Conservation (phyloP, 805 yeast genomes). For the Metschnikowia chrysomelidarum region DNA sequence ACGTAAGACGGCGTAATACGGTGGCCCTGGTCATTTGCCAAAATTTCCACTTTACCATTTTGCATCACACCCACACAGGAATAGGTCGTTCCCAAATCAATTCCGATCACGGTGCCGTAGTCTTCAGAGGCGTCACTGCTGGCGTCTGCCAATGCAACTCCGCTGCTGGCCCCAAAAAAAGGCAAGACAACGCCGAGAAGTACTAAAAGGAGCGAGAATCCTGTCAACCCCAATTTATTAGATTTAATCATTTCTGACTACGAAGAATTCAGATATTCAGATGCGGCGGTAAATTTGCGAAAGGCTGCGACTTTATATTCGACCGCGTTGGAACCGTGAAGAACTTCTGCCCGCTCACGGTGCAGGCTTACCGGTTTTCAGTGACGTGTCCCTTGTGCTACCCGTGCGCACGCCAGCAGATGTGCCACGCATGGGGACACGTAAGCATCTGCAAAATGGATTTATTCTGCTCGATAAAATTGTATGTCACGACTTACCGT, state of each 20-base stretch:
- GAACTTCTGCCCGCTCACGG: constrained; percentile 11
- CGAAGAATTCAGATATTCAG: constrained; percentile 1
- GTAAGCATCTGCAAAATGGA: no score
- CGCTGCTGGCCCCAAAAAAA: constrained; percentile 24
- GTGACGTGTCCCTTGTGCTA: constrained; percentile 18
- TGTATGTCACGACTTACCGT: no score
- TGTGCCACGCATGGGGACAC: no score
- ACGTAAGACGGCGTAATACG: constrained; percentile 97
- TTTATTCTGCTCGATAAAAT: no score
- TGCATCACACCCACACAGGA: constrained; percentile 96
- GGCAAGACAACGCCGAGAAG: constrained; percentile 39
- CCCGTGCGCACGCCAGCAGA: constrained; percentile 9
- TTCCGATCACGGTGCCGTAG: constrained; percentile 80
- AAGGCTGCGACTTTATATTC: constrained; percentile 8
- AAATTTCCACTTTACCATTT: constrained; percentile 89
- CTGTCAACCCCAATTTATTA: constrained; percentile 26
- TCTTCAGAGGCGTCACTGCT: constrained; percentile 32
- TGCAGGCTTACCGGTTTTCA: constrained; percentile 11
- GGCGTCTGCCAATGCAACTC: constrained; percentile 23
- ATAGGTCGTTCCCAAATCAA: constrained; percentile 94
- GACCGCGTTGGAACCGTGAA: constrained; percentile 19
- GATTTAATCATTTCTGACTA: constrained; percentile 10
- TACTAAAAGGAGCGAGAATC: constrained; percentile 31
- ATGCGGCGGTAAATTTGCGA: constrained; percentile 5
- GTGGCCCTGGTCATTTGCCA: constrained; percentile 98